Base-by-base conservation (phyloP, 805 yeast genomes). In the Naumovozyma baii region DNA sequence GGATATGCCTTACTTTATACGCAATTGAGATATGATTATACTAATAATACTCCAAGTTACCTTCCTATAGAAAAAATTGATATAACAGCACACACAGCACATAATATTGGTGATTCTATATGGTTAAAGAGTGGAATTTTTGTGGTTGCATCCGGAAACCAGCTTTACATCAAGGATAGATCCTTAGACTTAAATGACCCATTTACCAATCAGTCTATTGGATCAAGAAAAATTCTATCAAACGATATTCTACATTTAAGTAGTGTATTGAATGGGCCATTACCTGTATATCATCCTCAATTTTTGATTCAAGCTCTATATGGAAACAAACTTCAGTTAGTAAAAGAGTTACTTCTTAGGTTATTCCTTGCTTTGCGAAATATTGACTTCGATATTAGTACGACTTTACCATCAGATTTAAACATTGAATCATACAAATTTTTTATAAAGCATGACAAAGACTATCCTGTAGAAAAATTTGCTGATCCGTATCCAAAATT, bases 281-380 rank as follows among this genome's bases (percentile, higher is more conserved):
- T 90, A 13, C 96, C 96, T 0, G 63, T 86, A 1, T 88, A 84
- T 50, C 96, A 90, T 53, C 97, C 97, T 0, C 95, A 87, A 57
- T 72, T 85, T 39, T 59, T 88, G 36, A 78, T 86, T 34, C 95
- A 88, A 57, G 65, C 79, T 3, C 57, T 88, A 15, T 78, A 81
- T 50, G 72, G 76, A 47, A 80, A 78, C 19, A 77, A 80, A 45
- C 46, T 72, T 12, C 62, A 64, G 9, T 52, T 76, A 2, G 88
- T 77, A 2, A 70, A 75, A 44, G 70, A 68, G 30, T 67, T 88
- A 1, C 52, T 90, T 15, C 62, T 73, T 10, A 61, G 67, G 17
- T 60, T 88, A 30, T 73, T 77, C 43, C 55, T 70, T 12, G 64
- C 56, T 31, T 52, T 87, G 31, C 66, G 92, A 45, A 72, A 73